Evolutionary conservation across 345 rosid genomes (phyloP), one percentile per base, ranked within the genome.

Genomic region (Lepidium sativum): DNA sequence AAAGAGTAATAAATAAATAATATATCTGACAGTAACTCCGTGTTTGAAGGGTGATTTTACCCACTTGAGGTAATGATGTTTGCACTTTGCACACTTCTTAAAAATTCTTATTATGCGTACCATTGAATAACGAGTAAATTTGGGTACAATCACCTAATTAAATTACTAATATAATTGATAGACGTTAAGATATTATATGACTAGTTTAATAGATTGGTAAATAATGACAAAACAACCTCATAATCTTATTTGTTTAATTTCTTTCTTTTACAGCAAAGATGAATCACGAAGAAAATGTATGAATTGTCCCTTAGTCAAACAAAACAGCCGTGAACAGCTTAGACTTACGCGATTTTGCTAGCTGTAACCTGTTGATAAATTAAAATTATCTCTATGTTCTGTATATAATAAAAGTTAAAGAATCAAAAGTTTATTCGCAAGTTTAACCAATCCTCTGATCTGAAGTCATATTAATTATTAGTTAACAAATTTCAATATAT

Each of bases 21-120:
- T 41, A 14, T 21, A 38, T 40, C 70, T 71, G 70, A 71, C 75
- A 71, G 70, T 55, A 71, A 71, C 65, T 71, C 75, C 75, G 70
- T 63, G 65, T 71, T 63, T 56, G 65, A 64, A 31, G 75, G 64
- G 65, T 23, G 16, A 64, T 21, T 15, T 70, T 48, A 71, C 52
- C 70, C 70, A 56, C 59, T 64, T 49, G 75, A 32, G 53, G 70
- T 64, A 64, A 71, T 71, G 75, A 71, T 71, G 70, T 53, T 29
- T 62, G 51, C 57, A 53, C 68, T 61, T 54, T 71, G 69, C 69
- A 71, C 70, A 71, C 65, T 23, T 64, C 33, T 64, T 39, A 20
- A 49, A 29, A 63, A 20, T 64, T 56, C 75, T 71, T 64, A 71
- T 48, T 63, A 55, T 64, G 75, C 49, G 75, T 57, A 64, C 70